Evolutionary conservation across 352 stramenopile genomes (phyloP), one percentile per base, ranked within the genome.

Genomic region (Pythium volutum): DNA sequence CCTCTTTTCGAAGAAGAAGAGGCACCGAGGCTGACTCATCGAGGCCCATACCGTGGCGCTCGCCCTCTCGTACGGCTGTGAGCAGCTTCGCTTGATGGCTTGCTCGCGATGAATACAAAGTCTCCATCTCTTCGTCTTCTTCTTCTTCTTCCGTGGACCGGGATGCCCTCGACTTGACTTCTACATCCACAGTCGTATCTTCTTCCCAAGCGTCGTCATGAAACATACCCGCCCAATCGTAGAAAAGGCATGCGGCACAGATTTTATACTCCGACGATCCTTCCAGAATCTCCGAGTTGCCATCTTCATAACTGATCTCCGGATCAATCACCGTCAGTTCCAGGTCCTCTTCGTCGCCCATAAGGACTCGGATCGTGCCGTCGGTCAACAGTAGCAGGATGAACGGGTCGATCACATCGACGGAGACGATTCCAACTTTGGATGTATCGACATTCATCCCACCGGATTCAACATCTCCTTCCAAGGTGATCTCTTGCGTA

Each of bases 221-320:
- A 46, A 92, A 95, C 81, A 95, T 91, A 1, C 83, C 79, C 12
- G 79, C 69, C 85, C 85, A 95, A 60, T 95, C 85, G 58, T 91
- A 83, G 50, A 95, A 95, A 22, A 95, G 67, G 55, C 85, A 95
- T 10, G 80, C 76, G 7, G 81, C 76, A 57, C 81, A 91, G 36
- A 88, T 88, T 0, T 47, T 45, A 43, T 71, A 64, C 7, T 55
- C 64, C 3, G 56, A 52, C 2, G 69, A 68, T 3, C 54, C 62
- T 33, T 69, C 62, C 12, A 55, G 55, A 42, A 63, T 31, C 4
- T 69, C 62, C 14, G 34, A 39, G 16, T 61, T 64, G 23, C 62
- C 77, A 20, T 83, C 76, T 26, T 79, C 56, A 47, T 84, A 89
- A 16, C 78, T 62, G 29, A 92, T 75, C 11, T 87, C 79, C 12